A percentile compares a stretch with the other conserved stretches of the same genome.
phyloP scores from a whole-genome alignment of 768 basidiomycete genomes.

The Gloeopeniophorella convolvens region DNA sequence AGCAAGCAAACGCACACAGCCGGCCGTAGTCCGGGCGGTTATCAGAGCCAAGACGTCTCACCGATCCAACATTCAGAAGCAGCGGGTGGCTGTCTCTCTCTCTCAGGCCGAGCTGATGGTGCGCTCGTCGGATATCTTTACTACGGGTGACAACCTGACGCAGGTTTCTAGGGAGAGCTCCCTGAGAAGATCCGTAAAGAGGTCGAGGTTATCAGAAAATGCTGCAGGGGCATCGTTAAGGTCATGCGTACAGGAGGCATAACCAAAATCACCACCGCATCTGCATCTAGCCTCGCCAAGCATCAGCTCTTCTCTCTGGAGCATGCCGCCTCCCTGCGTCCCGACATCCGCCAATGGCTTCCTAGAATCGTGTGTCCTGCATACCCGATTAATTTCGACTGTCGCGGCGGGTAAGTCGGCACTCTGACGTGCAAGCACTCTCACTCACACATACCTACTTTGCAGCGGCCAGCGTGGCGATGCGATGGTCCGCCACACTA shows the following conservation, averaged over 20 bases:
- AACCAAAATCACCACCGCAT: neutral
- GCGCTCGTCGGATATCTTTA: neutral
- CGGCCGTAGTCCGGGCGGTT: neutral
- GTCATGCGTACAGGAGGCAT: no score
- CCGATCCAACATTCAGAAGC: no score
- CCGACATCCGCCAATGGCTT: slow-evolving; percentile 11
- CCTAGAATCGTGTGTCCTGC: slow-evolving; percentile 7
- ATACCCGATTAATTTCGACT: neutral
- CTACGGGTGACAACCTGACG: neutral
- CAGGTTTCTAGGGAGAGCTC: neutral
- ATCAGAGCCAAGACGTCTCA: neutral
- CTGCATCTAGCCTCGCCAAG: neutral
- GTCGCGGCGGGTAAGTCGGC: slow-evolving; percentile 1
- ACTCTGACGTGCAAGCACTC: no score
- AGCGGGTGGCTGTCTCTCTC: neutral
- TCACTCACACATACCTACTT: neutral
- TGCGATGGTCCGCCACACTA: neutral
- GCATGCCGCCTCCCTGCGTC: neutral
- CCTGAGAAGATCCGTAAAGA: slow-evolving; percentile 7
- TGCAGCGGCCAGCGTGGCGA: neutral
- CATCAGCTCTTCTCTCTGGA: slow-evolving; percentile 11
- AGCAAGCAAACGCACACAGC: neutral
- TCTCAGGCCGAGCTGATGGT: slow-evolving; percentile 2
- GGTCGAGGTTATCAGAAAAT: neutral
- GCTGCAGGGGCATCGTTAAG: neutral